Conservation (phyloP, 148 eudicot species). For the Vaccinium darrowii region DNA sequence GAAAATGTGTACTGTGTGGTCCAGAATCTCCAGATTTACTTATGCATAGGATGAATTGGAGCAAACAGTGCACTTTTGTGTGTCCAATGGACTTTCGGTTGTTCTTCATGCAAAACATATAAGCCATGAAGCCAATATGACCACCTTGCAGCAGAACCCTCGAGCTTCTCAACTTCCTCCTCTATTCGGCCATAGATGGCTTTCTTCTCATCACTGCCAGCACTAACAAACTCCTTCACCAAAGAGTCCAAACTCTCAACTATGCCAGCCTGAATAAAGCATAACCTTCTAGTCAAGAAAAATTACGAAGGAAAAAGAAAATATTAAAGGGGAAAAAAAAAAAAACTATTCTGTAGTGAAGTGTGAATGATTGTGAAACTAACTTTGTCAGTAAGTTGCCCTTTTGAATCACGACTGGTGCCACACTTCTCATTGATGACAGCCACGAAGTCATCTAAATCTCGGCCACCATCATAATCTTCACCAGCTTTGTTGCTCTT, state of each 20-base stretch:
- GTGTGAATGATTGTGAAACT: conserved; percentile 12
- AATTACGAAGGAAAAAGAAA: background rate
- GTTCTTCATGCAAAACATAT: background rate
- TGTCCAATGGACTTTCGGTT: background rate
- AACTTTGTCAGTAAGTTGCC: conserved; percentile 76
- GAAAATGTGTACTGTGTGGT: background rate
- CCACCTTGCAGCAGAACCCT: conserved; percentile 85
- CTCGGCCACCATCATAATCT: conserved; percentile 91
- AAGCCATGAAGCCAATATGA: conserved; percentile 1
- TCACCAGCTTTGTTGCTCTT: conserved; percentile 94
- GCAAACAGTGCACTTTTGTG: background rate
- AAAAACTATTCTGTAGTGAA: background rate
- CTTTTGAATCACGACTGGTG: conserved; percentile 81
- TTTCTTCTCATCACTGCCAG: conserved; percentile 71
- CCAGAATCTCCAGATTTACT: background rate
- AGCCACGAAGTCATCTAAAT: conserved; percentile 72
- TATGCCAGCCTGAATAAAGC: conserved; percentile 65
- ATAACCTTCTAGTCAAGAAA: background rate
- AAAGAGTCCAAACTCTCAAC: conserved; percentile 54
- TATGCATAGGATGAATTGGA: background rate
- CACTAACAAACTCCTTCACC: conserved; percentile 80
- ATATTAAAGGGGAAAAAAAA: background rate
- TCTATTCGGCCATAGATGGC: conserved; percentile 55
- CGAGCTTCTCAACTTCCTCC: conserved; percentile 81
- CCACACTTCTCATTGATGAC: conserved; percentile 89